phyloP scores from a whole-genome alignment of 352 stramenopile genomes.

The Globisporangium polare region DNA sequence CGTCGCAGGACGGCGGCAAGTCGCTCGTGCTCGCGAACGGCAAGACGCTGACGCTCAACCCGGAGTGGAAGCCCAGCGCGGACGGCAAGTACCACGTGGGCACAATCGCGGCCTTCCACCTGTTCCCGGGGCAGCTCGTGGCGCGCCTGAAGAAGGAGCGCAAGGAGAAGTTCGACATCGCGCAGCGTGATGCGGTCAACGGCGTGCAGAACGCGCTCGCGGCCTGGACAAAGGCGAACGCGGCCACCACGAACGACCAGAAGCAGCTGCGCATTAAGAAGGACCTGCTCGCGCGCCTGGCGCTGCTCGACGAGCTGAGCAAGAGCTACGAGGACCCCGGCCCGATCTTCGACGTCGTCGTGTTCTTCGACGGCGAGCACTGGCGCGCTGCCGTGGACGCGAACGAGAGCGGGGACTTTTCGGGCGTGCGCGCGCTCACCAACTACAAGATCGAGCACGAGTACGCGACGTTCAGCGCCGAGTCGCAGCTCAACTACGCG shows the following conservation, averaged over 20 bases:
- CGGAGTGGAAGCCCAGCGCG: constrained; percentile 46
- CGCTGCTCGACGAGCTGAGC: constrained; percentile 63
- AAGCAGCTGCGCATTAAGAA: constrained; percentile 53
- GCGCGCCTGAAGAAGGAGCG: constrained; percentile 78
- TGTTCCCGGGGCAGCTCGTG: constrained; percentile 82
- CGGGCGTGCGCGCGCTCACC: constrained; percentile 48
- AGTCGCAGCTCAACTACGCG: constrained; percentile 92
- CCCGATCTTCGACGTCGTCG: constrained; percentile 91
- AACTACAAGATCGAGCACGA: constrained; percentile 77
- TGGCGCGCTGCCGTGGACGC: constrained; percentile 89
- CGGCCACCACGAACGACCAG: constrained; percentile 60
- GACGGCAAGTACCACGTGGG: constrained; percentile 82
- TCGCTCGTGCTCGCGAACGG: constrained; percentile 35
- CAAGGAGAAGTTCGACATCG: constrained; percentile 74
- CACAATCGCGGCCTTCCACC: constrained; percentile 77
- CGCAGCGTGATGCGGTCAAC: constrained; percentile 65
- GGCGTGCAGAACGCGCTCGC: constrained; percentile 56
- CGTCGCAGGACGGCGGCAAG: constrained; percentile 49
- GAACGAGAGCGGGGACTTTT: constrained; percentile 82
- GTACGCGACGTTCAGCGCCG: constrained; percentile 87
- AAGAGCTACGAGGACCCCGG: constrained; percentile 88
- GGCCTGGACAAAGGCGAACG: constrained; percentile 54
- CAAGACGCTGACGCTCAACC: constrained; percentile 73
- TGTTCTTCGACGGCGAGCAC: constrained; percentile 80
- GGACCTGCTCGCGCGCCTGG: constrained; percentile 76